Percentiles rank a stretch among this genome's conserved stretches.
phyloP scores from a whole-genome alignment of 2,329 filamentous ascomycete genomes.

The Fusarium nisikadoi region DNA sequence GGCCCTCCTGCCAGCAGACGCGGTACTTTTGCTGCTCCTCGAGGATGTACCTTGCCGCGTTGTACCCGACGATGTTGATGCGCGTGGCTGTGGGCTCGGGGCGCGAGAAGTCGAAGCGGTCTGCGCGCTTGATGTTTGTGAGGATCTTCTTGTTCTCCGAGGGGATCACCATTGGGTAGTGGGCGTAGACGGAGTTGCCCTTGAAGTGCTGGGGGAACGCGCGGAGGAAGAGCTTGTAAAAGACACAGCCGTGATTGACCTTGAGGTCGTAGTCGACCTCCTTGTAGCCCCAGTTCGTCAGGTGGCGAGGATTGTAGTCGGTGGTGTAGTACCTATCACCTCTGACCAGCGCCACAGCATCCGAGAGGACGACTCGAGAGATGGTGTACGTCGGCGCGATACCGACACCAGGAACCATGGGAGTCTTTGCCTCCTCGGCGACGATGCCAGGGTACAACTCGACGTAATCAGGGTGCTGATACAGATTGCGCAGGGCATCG shows the following conservation, averaged over 20 bases:
- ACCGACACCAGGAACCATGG: constrained; percentile 79
- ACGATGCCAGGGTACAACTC: constrained; percentile 85
- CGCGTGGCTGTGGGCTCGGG: constrained; percentile 63
- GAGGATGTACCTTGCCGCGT: constrained; percentile 70
- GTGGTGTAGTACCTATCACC: constrained; percentile 82
- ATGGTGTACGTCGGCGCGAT: constrained; percentile 81
- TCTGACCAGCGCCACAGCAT: constrained; percentile 81
- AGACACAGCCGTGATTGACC: constrained; percentile 83
- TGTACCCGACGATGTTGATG: constrained; percentile 69
- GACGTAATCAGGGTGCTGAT: constrained; percentile 81
- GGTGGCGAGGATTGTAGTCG: constrained; percentile 77
- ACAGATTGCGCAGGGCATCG: constrained; percentile 72
- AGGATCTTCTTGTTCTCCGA: constrained; percentile 78
- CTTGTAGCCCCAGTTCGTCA: constrained; percentile 87
- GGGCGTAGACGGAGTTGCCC: constrained; percentile 81
- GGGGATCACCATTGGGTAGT: constrained; percentile 79
- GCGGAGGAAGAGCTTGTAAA: constrained; percentile 84
- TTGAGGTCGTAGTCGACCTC: constrained; percentile 78
- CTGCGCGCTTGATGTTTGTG: constrained; percentile 71
- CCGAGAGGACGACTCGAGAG: constrained; percentile 79
- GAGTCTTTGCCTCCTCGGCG: constrained; percentile 77
- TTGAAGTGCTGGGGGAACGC: constrained; percentile 86
- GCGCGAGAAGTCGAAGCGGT: constrained; percentile 75
- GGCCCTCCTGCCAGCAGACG: constrained; percentile 70
- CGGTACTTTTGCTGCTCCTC: constrained; percentile 70